phyloP scores from a whole-genome alignment of 129 eudicot genomes.

The Saposhnikovia divaricata region DNA sequence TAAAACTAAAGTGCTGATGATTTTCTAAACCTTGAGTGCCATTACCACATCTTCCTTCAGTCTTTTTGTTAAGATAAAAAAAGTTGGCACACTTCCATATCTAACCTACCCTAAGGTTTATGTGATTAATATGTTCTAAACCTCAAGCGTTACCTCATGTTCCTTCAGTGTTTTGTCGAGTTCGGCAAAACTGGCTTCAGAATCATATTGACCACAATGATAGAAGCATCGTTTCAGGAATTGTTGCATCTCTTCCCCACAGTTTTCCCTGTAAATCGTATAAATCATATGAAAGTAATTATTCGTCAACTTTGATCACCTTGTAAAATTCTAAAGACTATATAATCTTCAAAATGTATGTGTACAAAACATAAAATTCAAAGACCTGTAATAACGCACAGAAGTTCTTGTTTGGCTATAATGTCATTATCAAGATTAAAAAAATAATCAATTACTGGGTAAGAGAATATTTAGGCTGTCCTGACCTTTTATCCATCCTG shows the following conservation, averaged over 20 bases:
- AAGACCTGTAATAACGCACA: background rate
- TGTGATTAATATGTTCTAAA: background rate
- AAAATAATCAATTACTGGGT: background rate
- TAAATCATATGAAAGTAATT: slow-evolving; percentile 5
- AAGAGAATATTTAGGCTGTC: background rate
- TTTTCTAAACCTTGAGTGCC: background rate
- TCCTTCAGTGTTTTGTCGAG: slow-evolving; percentile 78
- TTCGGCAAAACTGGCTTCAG: slow-evolving; percentile 58
- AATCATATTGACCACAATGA: slow-evolving; percentile 92
- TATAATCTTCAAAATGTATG: background rate
- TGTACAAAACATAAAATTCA: background rate
- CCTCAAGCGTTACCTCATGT: slow-evolving; percentile 63
- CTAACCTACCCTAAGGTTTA: background rate
- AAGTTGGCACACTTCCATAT: slow-evolving; percentile 29
- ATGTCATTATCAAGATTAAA: background rate
- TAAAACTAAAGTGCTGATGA: background rate
- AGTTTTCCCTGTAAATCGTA: slow-evolving; percentile 71
- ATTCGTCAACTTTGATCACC: slow-evolving; percentile 2
- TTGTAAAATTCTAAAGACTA: background rate
- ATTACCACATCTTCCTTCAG: slow-evolving; percentile 84
- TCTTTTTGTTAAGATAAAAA: slow-evolving; percentile 61
- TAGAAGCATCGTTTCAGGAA: slow-evolving; percentile 87
- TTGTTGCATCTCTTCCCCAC: slow-evolving; percentile 87
- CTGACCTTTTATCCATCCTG: slow-evolving; percentile 87
- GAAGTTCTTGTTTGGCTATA: background rate